These are phyloP conservation scores for Sphagnum tenellum DNA, from an alignment of 225 moss, liverwort and hornwort species.

Conservation along the genomic window DNA sequence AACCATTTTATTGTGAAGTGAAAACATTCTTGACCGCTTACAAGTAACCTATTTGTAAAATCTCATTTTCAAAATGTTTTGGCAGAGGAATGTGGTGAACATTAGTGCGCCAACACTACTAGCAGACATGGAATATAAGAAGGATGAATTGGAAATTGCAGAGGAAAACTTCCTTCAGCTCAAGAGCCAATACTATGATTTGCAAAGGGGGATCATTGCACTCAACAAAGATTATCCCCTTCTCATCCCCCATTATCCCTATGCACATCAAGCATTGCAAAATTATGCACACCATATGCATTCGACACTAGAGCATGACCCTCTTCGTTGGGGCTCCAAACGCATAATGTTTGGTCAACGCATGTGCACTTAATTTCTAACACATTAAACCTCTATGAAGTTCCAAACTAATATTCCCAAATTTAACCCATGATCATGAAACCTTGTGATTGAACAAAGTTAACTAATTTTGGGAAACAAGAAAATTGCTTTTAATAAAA, in stretches of 20 bases:
- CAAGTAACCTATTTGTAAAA: background rate
- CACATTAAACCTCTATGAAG: no score
- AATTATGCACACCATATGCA: background rate
- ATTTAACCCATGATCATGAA: no score
- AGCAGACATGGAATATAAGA: slow-evolving; percentile 69
- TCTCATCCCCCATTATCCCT: background rate
- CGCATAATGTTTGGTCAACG: slow-evolving; percentile 19
- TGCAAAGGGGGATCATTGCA: slow-evolving; percentile 13
- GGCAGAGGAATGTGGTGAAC: slow-evolving; percentile 67
- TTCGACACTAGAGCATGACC: background rate
- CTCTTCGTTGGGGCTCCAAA: slow-evolving; percentile 23
- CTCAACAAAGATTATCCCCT: background rate
- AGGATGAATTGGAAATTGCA: slow-evolving; percentile 49
- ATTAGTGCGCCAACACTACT: slow-evolving; percentile 46
- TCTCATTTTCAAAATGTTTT: background rate
- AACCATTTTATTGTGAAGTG: background rate
- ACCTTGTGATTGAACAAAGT: no score
- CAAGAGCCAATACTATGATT: slow-evolving; percentile 28
- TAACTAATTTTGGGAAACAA: no score
- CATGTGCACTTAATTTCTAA: no score
- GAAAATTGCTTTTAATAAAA: no score
- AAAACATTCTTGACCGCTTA: background rate
- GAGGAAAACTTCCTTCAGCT: slow-evolving; percentile 38
- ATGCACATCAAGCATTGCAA: background rate
- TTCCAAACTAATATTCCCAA: no score